Conservation (phyloP, 2,329 filamentous ascomycete genomes). For the Ceratocystis harringtonii region DNA sequence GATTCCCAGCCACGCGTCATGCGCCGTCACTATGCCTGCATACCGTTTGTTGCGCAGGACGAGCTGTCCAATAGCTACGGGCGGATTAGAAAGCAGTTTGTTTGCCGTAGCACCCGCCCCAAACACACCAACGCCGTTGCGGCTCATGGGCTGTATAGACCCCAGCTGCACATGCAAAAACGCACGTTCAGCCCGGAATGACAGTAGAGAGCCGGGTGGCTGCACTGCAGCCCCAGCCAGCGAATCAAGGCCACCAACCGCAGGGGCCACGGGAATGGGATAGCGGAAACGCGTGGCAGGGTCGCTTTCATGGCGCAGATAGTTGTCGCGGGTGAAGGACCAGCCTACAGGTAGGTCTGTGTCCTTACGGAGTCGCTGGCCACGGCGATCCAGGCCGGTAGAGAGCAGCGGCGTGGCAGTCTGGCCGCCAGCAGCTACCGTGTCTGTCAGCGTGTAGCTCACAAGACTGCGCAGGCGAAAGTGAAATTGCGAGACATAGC, state of each 20-base stretch:
- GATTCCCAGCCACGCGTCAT: conserved; percentile 32
- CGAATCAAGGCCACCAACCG: conserved; percentile 6
- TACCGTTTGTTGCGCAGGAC: conserved; percentile 26
- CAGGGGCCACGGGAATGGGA: conserved; percentile 26
- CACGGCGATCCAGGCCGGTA: conserved; percentile 28
- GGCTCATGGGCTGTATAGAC: conserved; percentile 21
- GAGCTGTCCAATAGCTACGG: conserved; percentile 31
- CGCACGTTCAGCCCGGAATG: conserved; percentile 27
- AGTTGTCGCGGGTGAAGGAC: conserved; percentile 23
- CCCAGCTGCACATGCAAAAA: conserved; percentile 30
- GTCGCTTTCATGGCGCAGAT: conserved; percentile 30
- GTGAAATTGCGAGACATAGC: conserved; percentile 26
- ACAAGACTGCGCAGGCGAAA: conserved; percentile 29
- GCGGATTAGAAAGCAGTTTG: conserved; percentile 25
- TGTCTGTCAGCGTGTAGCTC: conserved; percentile 29
- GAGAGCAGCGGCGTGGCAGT: conserved; percentile 24
- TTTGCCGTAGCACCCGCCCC: not conserved
- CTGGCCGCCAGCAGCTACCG: conserved; percentile 20
- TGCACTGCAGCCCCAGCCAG: conserved; percentile 18
- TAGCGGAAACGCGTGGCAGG: conserved; percentile 28
- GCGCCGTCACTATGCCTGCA: conserved; percentile 31
- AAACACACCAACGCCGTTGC: not conserved
- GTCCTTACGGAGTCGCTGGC: conserved; percentile 25
- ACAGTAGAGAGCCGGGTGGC: conserved; percentile 28
- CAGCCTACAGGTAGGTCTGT: conserved; percentile 28